Evolutionary conservation across 495 filamentous ascomycete species (phyloP).

Genomic region (Cenococcum geophilum): DNA sequence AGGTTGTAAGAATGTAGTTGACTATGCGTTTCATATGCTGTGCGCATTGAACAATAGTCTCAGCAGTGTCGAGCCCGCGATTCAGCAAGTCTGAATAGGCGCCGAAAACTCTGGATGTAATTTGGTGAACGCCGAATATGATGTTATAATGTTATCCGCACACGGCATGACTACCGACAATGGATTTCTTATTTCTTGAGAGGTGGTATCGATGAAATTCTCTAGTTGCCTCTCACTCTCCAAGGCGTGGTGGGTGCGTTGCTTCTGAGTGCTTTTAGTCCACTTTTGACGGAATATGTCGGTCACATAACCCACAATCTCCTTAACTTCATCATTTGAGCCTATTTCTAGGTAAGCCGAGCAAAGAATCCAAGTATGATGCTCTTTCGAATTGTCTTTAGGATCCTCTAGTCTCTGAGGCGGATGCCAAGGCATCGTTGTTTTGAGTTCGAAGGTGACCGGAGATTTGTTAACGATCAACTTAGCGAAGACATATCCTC

Average conservation of each 20-base stretch:
- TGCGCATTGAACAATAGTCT: conserved; percentile 31
- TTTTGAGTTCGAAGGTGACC: not conserved
- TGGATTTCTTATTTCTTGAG: conserved; percentile 35
- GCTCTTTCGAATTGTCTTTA: not conserved
- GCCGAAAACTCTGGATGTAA: not conserved
- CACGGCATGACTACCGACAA: conserved; percentile 32
- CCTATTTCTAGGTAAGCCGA: conserved; percentile 5
- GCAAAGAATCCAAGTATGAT: conserved; percentile 4
- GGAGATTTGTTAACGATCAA: not conserved
- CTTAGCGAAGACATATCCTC: conserved; percentile 8
- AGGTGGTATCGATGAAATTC: conserved; percentile 34
- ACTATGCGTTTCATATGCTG: conserved; percentile 32
- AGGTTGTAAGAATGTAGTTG: conserved; percentile 34
- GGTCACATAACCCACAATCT: conserved; percentile 5
- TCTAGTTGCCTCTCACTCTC: conserved; percentile 23
- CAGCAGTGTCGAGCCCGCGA: conserved; percentile 23
- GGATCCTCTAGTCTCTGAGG: not conserved
- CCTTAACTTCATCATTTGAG: not conserved
- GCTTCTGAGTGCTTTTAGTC: conserved; percentile 18
- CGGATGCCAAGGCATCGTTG: conserved; percentile 2
- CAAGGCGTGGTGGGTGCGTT: conserved; percentile 21
- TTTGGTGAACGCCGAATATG: conserved; percentile 9
- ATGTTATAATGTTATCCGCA: conserved; percentile 28
- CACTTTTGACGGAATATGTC: conserved; percentile 2
- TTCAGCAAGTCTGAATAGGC: conserved; percentile 8